A percentile compares a stretch with the other conserved stretches of the same genome.
phyloP scores from a whole-genome alignment of 2,329 filamentous ascomycete species.

The Aureobasidium sp. region DNA sequence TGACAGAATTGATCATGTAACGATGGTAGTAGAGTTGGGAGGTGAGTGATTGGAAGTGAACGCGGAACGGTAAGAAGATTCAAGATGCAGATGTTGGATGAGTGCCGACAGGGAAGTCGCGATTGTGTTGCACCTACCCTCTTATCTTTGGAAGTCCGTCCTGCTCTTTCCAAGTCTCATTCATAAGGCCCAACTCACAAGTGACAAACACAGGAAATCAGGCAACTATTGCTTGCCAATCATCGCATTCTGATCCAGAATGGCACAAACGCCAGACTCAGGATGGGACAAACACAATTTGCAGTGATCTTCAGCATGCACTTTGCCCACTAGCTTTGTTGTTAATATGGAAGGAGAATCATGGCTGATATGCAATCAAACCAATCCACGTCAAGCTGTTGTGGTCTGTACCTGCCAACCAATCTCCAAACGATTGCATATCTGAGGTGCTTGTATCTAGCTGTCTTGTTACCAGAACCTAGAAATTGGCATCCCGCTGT shows the following conservation, averaged over 20 bases:
- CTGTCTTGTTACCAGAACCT: background rate
- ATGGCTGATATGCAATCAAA: background rate
- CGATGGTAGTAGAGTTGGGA: background rate
- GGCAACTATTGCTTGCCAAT: background rate
- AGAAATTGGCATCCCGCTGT: too few species aligned
- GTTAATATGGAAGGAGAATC: background rate
- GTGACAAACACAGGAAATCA: background rate
- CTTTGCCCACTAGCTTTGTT: too few species aligned
- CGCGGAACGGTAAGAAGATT: too few species aligned
- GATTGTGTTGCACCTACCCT: background rate
- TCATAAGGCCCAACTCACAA: background rate
- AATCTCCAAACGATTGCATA: background rate
- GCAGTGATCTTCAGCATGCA: background rate
- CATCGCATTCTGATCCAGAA: background rate
- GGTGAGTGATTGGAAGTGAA: background rate
- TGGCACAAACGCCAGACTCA: background rate
- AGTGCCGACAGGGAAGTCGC: background rate
- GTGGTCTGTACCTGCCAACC: background rate
- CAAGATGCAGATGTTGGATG: background rate
- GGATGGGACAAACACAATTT: background rate
- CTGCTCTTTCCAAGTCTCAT: background rate
- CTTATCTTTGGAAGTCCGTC: background rate
- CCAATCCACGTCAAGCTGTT: background rate
- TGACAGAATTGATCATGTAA: conserved; percentile 7
- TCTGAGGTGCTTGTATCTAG: background rate